phyloP scores from a whole-genome alignment of 164 flowering plant genomes.

The Nymphaea thermarum region DNA sequence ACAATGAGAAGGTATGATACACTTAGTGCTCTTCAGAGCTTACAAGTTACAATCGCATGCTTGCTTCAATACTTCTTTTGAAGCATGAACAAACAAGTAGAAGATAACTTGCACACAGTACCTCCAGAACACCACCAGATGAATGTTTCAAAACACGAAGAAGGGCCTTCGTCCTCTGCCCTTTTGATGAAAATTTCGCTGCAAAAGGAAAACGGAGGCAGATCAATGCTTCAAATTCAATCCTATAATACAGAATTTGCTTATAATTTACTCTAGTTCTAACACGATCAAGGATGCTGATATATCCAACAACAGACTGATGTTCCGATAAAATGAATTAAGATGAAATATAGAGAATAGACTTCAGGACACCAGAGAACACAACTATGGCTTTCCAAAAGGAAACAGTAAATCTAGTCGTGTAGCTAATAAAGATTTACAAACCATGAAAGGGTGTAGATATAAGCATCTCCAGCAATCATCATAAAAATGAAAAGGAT shows the following conservation, averaged over 20 bases:
- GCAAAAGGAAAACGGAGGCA: conserved; percentile 14
- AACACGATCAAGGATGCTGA: not conserved
- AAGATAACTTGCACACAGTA: conserved; percentile 9
- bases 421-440: too few relatives aligned
- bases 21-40: too few relatives aligned
- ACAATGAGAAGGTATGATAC: too few relatives aligned
- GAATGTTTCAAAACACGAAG: conserved; percentile 90
- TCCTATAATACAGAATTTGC: not conserved
- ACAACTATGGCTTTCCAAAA: too few relatives aligned
- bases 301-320: not conserved
- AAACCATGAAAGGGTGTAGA: too few relatives aligned
- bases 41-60: too few relatives aligned
- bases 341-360: not conserved
- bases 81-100: not conserved
- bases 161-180: conserved; percentile 62
- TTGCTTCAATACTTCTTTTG: too few relatives aligned
- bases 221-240: not conserved
- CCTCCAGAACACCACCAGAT: conserved; percentile 95
- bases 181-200: conserved; percentile 58
- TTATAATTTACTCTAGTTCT: not conserved
- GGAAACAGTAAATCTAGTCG: too few relatives aligned
- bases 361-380: not conserved
- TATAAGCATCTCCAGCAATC: too few relatives aligned
- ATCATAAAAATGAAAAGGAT: too few relatives aligned
- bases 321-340: too few relatives aligned